Evolutionary conservation across 1,139 yeast species (phyloP), one percentile per base, ranked within the genome.

Genomic region (Yamadazyma atlantica): DNA sequence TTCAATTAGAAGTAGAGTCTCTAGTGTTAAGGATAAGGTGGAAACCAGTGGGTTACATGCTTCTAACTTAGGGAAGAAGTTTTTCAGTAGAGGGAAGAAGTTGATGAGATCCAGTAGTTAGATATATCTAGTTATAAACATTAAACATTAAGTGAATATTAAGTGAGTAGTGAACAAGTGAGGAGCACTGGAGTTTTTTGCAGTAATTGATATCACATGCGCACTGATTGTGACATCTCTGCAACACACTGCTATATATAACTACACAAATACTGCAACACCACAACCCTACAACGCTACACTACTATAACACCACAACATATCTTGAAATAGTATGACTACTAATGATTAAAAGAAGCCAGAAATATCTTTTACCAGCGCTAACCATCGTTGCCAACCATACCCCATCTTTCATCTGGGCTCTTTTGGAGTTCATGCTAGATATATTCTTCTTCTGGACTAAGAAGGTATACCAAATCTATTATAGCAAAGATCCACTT

Each of bases 391-490:
- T 58, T 19, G 56, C 59, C 23, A 76, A 79, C 53, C 73, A 78
- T 47, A 74, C 80, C 2, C 88, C 88, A 2, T 71, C 76, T 4
- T 68, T 76, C 29, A 63, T 80, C 18, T 82, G 87, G 87, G 75
- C 67, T 3, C 49, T 82, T 10, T 42, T 79, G n/a, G 83, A 80
- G 43, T 78, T 82, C 40, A 45, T 80, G 2, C 54, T 74, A 14
- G 90, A 82, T 49, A 72, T 82, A 18, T 64, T 71, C 43, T 65
- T 74, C 42, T 83, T 82, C 55, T 82, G 89, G 89, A 60, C 70
- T 15, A 62, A 59, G 29, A 61, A 61, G 42, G 42, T 68, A n/a
- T 66, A 62, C 47, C 62, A 50, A 40, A 57, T 73, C 24, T 60
- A 73, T 40, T 55, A 60, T 34, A 51, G 65, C 28, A 63, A 67